Evolutionary conservation across 495 filamentous ascomycete species (phyloP).

Genomic region (Penicillium cataractarum): DNA sequence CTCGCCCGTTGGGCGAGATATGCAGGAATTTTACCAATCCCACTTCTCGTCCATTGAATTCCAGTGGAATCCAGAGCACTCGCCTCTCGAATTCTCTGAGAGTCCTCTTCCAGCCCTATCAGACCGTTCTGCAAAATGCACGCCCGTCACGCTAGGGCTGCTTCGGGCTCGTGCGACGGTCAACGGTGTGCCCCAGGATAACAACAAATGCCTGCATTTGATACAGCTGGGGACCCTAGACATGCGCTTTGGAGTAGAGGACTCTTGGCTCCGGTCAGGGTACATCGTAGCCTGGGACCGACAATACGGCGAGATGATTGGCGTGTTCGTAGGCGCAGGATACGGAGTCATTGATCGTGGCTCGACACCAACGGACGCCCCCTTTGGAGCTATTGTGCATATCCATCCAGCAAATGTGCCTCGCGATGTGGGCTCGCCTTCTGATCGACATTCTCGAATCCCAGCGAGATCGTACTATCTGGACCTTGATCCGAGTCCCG

Average conservation of each 20-base stretch:
- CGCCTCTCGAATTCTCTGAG: slow-evolving; percentile 35
- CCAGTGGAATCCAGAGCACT: slow-evolving; percentile 38
- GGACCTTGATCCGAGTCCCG: slow-evolving; percentile 35
- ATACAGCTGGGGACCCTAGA: slow-evolving; percentile 44
- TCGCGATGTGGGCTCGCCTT: background rate
- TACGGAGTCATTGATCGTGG: slow-evolving; percentile 26
- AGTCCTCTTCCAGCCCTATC: slow-evolving; percentile 11
- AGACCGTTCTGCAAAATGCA: slow-evolving; percentile 17
- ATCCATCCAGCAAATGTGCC: slow-evolving; percentile 18
- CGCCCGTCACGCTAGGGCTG: slow-evolving; percentile 35
- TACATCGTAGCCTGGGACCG: slow-evolving; percentile 48
- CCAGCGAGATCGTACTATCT: slow-evolving; percentile 23
- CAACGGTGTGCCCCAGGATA: slow-evolving; percentile 20
- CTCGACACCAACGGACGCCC: slow-evolving; percentile 16
- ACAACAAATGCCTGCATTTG: slow-evolving; percentile 30
- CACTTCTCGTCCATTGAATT: slow-evolving; percentile 20
- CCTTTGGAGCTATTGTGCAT: slow-evolving; percentile 26
- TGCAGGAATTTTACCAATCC: background rate
- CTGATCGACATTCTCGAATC: slow-evolving; percentile 14
- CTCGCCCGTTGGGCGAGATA: slow-evolving; percentile 12
- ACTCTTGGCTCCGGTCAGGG: slow-evolving; percentile 37
- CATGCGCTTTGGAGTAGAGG: slow-evolving; percentile 15
- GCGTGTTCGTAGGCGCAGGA: slow-evolving; percentile 33
- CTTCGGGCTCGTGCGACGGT: slow-evolving; percentile 29
- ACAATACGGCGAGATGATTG: slow-evolving; percentile 31